Evolutionary conservation across 164 flowering plant species (phyloP).

Genomic region (Vitis rotundifolia): DNA sequence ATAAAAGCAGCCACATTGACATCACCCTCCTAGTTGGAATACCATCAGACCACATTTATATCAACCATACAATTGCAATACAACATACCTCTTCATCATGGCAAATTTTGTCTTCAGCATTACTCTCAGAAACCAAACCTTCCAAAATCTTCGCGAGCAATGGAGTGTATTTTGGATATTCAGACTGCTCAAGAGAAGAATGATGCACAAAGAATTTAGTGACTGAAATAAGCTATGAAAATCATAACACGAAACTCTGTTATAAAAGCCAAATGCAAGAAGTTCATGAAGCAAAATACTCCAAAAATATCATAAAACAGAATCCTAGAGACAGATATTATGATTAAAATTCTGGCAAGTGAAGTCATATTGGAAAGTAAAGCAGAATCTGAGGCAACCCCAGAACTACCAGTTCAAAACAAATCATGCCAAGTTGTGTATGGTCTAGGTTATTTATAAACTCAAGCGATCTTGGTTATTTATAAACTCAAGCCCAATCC

Average conservation of each 20-base stretch:
- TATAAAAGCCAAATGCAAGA: background rate
- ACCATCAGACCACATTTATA: background rate
- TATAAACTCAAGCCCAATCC: too few relatives aligned
- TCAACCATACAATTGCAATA: background rate
- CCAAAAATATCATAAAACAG: background rate
- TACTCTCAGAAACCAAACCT: slow-evolving; percentile 53
- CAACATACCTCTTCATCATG: slow-evolving; percentile 62
- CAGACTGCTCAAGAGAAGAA: slow-evolving; percentile 57
- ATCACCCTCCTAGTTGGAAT: background rate
- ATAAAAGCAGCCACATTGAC: too few relatives aligned
- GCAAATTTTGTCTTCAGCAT: slow-evolving; percentile 50
- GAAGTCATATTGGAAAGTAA: background rate
- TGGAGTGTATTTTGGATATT: slow-evolving; percentile 85
- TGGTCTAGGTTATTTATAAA: too few relatives aligned
- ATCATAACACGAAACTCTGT: background rate
- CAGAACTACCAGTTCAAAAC: background rate
- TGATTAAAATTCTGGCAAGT: background rate
- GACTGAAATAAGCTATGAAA: background rate
- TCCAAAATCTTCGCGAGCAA: slow-evolving; percentile 87
- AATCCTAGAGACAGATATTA: background rate
- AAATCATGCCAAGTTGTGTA: background rate
- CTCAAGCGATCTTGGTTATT: too few relatives aligned
- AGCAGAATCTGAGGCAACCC: background rate
- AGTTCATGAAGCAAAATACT: background rate
- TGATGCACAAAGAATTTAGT: background rate